phyloP scores from a whole-genome alignment of 1,284 basidiomycete genomes.

The Ganoderma lucidum region DNA sequence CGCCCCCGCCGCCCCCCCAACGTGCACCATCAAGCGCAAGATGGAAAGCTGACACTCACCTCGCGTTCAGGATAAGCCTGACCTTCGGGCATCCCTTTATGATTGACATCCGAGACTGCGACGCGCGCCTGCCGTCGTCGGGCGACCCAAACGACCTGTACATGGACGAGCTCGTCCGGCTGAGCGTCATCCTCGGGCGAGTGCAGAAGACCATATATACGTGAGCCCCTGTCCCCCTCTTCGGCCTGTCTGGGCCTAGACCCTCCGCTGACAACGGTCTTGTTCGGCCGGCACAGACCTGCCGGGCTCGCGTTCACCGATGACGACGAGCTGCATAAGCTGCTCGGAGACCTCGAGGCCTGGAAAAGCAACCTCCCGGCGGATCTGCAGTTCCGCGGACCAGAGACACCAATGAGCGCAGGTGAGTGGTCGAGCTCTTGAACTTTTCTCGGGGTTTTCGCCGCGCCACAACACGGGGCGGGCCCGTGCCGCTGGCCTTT shows the following conservation, averaged over 20 bases:
- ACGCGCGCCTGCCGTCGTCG: constrained; percentile 86
- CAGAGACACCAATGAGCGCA: constrained; percentile 64
- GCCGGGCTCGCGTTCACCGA: constrained; percentile 85
- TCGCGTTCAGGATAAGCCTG: constrained; percentile 67
- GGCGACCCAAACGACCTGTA: constrained; percentile 78
- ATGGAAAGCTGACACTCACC: constrained; percentile 21
- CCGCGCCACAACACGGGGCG: constrained; percentile 7
- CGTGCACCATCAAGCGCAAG: not conserved
- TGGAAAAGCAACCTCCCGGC: constrained; percentile 84
- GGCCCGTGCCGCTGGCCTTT: constrained; percentile 15
- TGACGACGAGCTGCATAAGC: constrained; percentile 75
- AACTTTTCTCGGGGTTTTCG: not conserved
- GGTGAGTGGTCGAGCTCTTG: constrained; percentile 56
- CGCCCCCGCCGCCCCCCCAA: constrained; percentile 1
- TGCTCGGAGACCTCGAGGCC: constrained; percentile 78
- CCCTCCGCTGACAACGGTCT: constrained; percentile 23
- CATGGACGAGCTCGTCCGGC: constrained; percentile 86
- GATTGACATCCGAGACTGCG: constrained; percentile 94
- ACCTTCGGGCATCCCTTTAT: constrained; percentile 89
- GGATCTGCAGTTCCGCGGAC: constrained; percentile 76
- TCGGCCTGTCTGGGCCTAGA: constrained; percentile 17
- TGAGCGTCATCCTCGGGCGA: constrained; percentile 87
- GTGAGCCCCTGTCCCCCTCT: constrained; percentile 46
- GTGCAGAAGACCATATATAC: constrained; percentile 93
- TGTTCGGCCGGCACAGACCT: constrained; percentile 58